Percentiles rank a stretch among this genome's conserved stretches.
phyloP scores from a whole-genome alignment of 164 flowering plant species.

The Dillenia turbinata region DNA sequence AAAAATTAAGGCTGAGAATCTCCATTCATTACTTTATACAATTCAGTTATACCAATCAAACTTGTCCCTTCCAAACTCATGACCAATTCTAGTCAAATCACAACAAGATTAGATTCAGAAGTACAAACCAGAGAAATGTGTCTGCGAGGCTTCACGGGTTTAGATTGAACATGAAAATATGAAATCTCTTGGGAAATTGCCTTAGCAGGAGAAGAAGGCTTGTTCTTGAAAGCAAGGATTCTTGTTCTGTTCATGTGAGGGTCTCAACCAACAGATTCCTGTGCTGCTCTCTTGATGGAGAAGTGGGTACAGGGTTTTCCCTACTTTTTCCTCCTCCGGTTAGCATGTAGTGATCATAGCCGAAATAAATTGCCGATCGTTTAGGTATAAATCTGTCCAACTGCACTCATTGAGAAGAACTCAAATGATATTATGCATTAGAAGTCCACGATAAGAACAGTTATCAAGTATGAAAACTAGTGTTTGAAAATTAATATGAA shows the following conservation, averaged over 20 bases:
- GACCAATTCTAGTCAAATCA: background rate
- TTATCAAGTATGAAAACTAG: too few relatives aligned
- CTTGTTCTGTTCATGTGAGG: conserved; percentile 13
- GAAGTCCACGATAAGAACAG: too few relatives aligned
- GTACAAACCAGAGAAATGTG: background rate
- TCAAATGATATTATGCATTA: too few relatives aligned
- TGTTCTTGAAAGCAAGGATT: conserved; percentile 25
- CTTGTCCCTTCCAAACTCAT: too few relatives aligned
- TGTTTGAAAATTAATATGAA: too few relatives aligned
- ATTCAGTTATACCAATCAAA: too few relatives aligned
- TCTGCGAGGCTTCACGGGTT: conserved; percentile 5
- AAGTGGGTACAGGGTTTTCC: conserved; percentile 8
- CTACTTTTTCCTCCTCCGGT: conserved; percentile 14
- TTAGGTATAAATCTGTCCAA: conserved; percentile 35
- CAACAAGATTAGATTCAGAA: background rate
- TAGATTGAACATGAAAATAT: conserved; percentile 1
- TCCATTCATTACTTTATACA: too few relatives aligned
- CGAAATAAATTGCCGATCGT: conserved; percentile 30
- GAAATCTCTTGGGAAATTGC: conserved; percentile 1
- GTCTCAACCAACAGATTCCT: conserved; percentile 15
- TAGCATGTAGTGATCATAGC: conserved; percentile 27
- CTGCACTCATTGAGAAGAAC: conserved; percentile 8
- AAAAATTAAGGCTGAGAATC: background rate
- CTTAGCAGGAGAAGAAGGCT: conserved; percentile 10
- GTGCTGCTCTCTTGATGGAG: conserved; percentile 18